Conservation (phyloP, 108 stramenopile genomes). For the Nitzschia sp. region DNA sequence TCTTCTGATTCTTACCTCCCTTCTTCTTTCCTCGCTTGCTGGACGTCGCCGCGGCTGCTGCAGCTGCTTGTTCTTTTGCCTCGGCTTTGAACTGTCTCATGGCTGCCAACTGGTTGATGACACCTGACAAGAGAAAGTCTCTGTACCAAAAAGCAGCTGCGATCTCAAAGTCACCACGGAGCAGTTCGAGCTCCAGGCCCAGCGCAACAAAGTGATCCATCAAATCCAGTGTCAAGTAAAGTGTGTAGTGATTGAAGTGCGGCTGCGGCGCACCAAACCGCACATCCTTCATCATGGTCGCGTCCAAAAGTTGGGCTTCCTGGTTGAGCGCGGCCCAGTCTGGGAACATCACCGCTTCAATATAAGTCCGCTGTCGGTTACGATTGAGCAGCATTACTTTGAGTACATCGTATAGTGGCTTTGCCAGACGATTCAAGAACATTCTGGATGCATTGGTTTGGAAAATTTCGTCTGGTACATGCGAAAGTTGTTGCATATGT, state of each 20-base stretch:
- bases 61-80: slow-evolving; percentile 24
- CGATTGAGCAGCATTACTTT: slow-evolving; percentile 70
- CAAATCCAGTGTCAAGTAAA: slow-evolving; percentile 47
- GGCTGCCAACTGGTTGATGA: slow-evolving; percentile 48
- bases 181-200: slow-evolving; percentile 64
- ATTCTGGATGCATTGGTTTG: slow-evolving; percentile 19
- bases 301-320: slow-evolving; percentile 64
- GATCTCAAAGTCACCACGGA: slow-evolving; percentile 63
- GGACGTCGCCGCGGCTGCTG: slow-evolving; percentile 9
- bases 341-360: slow-evolving; percentile 66
- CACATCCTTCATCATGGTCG: slow-evolving; percentile 40
- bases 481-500: slow-evolving; percentile 60
- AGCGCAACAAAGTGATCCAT: slow-evolving; percentile 74
- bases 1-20: slow-evolving; percentile 33
- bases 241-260: slow-evolving; percentile 63
- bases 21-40: slow-evolving; percentile 41
- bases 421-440: slow-evolving; percentile 66
- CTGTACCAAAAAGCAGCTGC: slow-evolving; percentile 77
- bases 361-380: slow-evolving; percentile 73
- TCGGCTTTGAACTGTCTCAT: slow-evolving; percentile 43
- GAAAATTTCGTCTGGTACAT: slow-evolving; percentile 46
- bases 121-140: slow-evolving; percentile 70
- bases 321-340: slow-evolving; percentile 66
- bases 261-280: slow-evolving; percentile 41
- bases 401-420: slow-evolving; percentile 81